These are phyloP conservation scores for Zalaria obscura DNA, from an alignment of 2,329 filamentous ascomycete species.

Conservation along the genomic window DNA sequence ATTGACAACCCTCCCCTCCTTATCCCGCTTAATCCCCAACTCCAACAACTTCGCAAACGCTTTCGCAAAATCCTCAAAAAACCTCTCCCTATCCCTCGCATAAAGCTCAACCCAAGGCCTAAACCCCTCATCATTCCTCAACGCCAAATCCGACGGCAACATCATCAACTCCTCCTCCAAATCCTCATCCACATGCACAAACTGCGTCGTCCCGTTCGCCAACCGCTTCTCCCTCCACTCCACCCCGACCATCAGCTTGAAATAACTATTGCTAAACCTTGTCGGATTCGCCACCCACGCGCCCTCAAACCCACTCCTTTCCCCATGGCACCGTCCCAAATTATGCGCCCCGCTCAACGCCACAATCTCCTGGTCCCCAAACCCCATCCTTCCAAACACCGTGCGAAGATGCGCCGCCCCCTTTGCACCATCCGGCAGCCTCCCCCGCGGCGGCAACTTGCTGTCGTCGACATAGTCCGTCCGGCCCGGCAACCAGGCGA, in stretches of 20 bases:
- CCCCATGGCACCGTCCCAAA: slow-evolving; percentile 40
- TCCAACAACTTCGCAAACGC: slow-evolving; percentile 48
- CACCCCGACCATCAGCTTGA: slow-evolving; percentile 35
- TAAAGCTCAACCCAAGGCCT: slow-evolving; percentile 43
- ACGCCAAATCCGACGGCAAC: slow-evolving; percentile 49
- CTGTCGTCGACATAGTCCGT: slow-evolving; percentile 49
- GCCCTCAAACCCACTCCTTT: slow-evolving; percentile 43
- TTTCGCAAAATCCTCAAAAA: slow-evolving; percentile 45
- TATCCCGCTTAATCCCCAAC: slow-evolving; percentile 44
- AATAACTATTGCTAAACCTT: slow-evolving; percentile 44
- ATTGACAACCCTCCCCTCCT: slow-evolving; percentile 37
- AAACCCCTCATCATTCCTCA: slow-evolving; percentile 40
- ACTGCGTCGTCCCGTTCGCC: slow-evolving; percentile 40
- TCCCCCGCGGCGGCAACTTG: slow-evolving; percentile 43
- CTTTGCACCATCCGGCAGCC: slow-evolving; percentile 40
- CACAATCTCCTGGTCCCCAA: slow-evolving; percentile 46
- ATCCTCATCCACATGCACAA: slow-evolving; percentile 45
- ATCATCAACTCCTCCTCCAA: slow-evolving; percentile 47
- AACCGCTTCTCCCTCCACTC: slow-evolving; percentile 42
- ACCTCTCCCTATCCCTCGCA: slow-evolving; percentile 45
- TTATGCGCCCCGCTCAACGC: slow-evolving; percentile 43
- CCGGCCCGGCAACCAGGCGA: slow-evolving; percentile 43
- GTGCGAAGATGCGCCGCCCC: slow-evolving; percentile 40
- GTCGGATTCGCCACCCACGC: slow-evolving; percentile 40
- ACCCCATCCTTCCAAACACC: slow-evolving; percentile 47